These are phyloP conservation scores for Sugiyamaella smithiae DNA, from an alignment of 805 yeast genomes.

Conservation along the genomic window DNA sequence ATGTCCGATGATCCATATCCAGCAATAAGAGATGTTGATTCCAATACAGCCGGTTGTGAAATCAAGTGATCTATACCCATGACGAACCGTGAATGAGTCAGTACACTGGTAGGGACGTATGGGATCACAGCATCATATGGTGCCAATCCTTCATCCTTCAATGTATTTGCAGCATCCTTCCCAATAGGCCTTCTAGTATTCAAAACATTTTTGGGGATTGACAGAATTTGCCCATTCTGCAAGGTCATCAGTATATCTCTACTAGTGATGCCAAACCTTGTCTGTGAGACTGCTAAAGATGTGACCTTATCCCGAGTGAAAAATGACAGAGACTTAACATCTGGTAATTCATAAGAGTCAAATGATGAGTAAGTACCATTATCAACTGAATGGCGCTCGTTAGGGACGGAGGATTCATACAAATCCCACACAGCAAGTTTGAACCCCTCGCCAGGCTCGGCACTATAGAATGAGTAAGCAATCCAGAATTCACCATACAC, in stretches of 20 bases:
- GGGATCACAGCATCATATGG: conserved; percentile 66
- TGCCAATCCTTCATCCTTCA: conserved; percentile 56
- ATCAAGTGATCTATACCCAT: conserved; percentile 36
- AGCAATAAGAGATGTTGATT: conserved; percentile 69
- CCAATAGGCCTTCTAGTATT: conserved; percentile 68
- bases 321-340: conserved; percentile 54
- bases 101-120: conserved; percentile 45
- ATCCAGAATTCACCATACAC: conserved; percentile 83
- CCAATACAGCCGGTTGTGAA: conserved; percentile 65
- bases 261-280: conserved; percentile 64
- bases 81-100: conserved; percentile 53
- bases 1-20: conserved; percentile 55
- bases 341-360: conserved; percentile 42
- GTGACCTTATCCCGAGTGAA: conserved; percentile 55
- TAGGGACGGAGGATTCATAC: conserved; percentile 62
- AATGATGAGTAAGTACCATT: conserved; percentile 37
- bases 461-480: conserved; percentile 59
- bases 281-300: conserved; percentile 51
- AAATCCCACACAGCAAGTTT: conserved; percentile 72
- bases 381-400: conserved; percentile 38
- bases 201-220: conserved; percentile 66
- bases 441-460: conserved; percentile 47
- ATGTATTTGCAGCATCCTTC: conserved; percentile 48
- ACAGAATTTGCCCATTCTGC: conserved; percentile 57
- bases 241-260: conserved; percentile 62